Evolutionary conservation across 2,329 filamentous ascomycete genomes (phyloP), one percentile per base, ranked within the genome.

Genomic region (Fusarium torulosum): DNA sequence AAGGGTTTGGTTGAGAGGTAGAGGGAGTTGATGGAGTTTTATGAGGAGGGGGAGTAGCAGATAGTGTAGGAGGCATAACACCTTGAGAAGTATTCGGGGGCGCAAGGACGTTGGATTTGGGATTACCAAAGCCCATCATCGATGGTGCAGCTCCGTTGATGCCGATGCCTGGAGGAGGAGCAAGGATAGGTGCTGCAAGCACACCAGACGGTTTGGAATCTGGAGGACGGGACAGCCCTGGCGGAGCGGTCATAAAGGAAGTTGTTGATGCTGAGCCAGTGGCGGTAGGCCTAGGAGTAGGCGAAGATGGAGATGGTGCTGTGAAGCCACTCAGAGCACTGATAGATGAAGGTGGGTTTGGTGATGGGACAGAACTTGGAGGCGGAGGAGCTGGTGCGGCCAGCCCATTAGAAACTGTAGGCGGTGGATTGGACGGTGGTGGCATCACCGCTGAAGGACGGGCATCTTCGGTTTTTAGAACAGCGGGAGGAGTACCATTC

Each of bases 61-160:
- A 52, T 11, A 70, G 45, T 20, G 61, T 52, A 14, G 72, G 70
- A 47, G 70, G 70, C 21, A 64, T 49, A 20, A 53, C 63, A 41
- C 44, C 67, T 57, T 80, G 80, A 15, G 76, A 72, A 11, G 79
- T 79, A 59, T 81, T 81, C n/a, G 81, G 82, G 14, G 76, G 79
- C 31, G 82, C 82, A n/a, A 83, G 77, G 23, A 83, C 76, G 52
- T 80, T 79, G 15, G 79, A 83, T 64, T 80, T 83, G 35, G 78
- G 77, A 45, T 42, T 73, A 33, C 70, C 53, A 27, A 59, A 50
- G 74, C 74, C 69, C 75, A 67, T 40, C 59, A 74, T 76, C 3
- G 76, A 74, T 11, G 58, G 50, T 13, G 66, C 61, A 65, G 67
- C 27, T 55, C 66, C 60, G 47, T 71, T 67, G 66, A 70, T 55